A percentile compares a stretch with the other conserved stretches of the same genome.
Conservation (phyloP, 2,329 filamentous ascomycete genomes). For the Septoria petroselini region DNA sequence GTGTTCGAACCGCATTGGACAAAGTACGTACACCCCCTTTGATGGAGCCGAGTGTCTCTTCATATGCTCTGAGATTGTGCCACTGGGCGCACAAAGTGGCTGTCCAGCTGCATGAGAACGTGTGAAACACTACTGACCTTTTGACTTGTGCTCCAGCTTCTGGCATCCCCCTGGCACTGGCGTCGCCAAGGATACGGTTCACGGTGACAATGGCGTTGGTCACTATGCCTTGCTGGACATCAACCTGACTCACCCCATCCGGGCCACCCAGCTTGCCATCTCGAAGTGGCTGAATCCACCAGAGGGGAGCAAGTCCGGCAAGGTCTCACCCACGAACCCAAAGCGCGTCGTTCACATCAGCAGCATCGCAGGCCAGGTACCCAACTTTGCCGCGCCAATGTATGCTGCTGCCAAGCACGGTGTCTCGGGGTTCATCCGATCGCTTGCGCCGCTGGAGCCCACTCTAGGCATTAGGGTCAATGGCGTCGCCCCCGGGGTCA, state of each 20-base stretch:
- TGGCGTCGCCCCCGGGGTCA: constrained; percentile 58
- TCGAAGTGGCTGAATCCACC: constrained; percentile 42
- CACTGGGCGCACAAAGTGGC: too few relatives aligned
- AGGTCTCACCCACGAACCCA: constrained; percentile 41
- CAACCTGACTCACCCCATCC: constrained; percentile 50
- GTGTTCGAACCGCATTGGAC: constrained; percentile 49
- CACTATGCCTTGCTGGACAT: constrained; percentile 45
- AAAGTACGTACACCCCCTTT: background rate
- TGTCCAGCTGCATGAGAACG: too few relatives aligned
- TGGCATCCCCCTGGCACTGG: constrained; percentile 47
- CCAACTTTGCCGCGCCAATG: constrained; percentile 41
- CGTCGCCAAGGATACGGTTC: constrained; percentile 37
- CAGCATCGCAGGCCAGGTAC: constrained; percentile 45
- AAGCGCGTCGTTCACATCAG: constrained; percentile 48
- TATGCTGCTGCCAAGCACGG: constrained; percentile 49
- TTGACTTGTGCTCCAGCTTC: constrained; percentile 39
- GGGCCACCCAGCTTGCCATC: constrained; percentile 49
- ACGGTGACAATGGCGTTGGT: constrained; percentile 32
- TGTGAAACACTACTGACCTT: background rate
- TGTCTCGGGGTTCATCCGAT: constrained; percentile 50
- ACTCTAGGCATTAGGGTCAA: constrained; percentile 56
- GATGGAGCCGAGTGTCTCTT: too few relatives aligned
- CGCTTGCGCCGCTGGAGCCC: constrained; percentile 49
- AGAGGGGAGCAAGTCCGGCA: constrained; percentile 27
- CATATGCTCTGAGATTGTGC: too few relatives aligned